Evolutionary conservation across 1,284 basidiomycete species (phyloP), one percentile per base, ranked within the genome.

Genomic region (Ustilago shanxiensis): DNA sequence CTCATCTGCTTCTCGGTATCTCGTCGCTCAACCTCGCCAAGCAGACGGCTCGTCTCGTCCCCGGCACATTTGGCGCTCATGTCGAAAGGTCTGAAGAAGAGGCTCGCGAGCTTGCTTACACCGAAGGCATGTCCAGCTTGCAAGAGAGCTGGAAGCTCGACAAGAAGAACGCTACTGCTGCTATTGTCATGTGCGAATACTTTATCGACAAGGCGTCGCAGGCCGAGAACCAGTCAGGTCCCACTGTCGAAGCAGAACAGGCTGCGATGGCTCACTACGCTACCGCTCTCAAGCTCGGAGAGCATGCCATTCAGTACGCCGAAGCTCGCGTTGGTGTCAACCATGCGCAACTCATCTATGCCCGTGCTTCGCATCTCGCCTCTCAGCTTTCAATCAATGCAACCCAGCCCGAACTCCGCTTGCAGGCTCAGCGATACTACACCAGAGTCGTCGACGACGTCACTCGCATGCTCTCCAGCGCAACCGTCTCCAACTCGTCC

Each of bases 231-330:
- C 50, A 60, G 35, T 51, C 54, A 4, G 71, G 66, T n/a, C n/a
- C 56, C 13, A 37, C 45, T 2, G n/a, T 41, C 11, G 60, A 72
- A 22, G 56, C 41, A 29, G 70, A 76, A 51, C 71, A 69, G 24
- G 63, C 74, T 39, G 72, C 69, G 33, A 74, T 69, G 59, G 59
- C 71, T 13, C 57, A 79, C 64, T 82, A 81, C 31, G 66, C 60
- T 16, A 75, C 76, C 39, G 83, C 84, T 7, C 73, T 85, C 60
- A 86, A 85, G 72, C 76, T 86, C 5, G 78, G 76, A 39, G 84
- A 86, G 50, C 83, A 85, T 35, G 83, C 84, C 9, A 72, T 85
- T 54, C 84, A 86, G 71, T 85, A 83, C 24, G 81, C 84, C 18
- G 84, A 86, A 59, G 66, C 75, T 2, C 62, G 74, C n/a, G 47